Conservation (phyloP, 495 filamentous ascomycete genomes). For the Xylaria cubensis region DNA sequence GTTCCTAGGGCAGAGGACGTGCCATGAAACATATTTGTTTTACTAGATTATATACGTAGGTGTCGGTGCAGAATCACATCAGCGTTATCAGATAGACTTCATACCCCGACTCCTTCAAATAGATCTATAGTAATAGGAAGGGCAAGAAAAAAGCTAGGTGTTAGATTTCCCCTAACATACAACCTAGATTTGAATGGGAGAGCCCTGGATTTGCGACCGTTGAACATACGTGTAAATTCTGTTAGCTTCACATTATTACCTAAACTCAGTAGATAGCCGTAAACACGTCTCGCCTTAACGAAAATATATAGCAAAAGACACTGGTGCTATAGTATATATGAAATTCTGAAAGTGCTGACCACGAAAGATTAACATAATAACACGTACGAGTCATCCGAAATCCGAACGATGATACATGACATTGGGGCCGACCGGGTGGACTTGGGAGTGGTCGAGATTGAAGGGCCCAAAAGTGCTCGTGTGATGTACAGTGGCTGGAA, state of each 20-base stretch:
- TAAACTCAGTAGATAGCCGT: background rate
- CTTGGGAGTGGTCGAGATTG: conserved; percentile 17
- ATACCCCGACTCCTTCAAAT: background rate
- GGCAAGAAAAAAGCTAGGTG: background rate
- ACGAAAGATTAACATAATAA: background rate
- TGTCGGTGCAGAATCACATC: background rate
- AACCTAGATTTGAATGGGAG: background rate
- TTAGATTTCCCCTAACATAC: background rate
- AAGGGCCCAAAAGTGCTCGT: conserved; percentile 10
- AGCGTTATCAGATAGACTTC: background rate
- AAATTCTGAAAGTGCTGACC: background rate
- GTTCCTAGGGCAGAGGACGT: background rate
- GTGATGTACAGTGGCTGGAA: conserved; percentile 9
- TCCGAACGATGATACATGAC: conserved; percentile 28
- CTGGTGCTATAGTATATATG: background rate
- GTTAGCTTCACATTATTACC: background rate
- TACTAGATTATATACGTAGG: background rate
- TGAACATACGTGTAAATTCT: background rate
- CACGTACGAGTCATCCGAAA: conserved; percentile 2
- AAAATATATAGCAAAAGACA: background rate
- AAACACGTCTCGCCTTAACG: background rate
- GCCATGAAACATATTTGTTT: background rate
- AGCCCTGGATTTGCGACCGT: background rate
- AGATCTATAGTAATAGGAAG: background rate
- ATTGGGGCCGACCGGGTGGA: conserved; percentile 20